phyloP scores from a whole-genome alignment of 2,329 filamentous ascomycete genomes.

The Meredithiella fracta region DNA sequence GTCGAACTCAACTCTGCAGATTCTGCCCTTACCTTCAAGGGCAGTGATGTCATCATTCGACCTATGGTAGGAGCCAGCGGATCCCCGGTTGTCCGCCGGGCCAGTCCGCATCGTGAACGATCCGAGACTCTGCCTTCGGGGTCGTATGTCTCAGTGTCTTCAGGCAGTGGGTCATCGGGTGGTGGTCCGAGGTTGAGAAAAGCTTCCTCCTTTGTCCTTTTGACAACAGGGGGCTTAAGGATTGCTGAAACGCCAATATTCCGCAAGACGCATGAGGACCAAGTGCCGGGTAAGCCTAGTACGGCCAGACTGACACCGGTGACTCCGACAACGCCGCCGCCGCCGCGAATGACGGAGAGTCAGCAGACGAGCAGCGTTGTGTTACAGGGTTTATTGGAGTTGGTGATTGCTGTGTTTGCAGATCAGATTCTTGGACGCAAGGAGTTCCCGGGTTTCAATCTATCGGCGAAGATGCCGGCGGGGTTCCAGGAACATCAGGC shows the following conservation, averaged over 20 bases:
- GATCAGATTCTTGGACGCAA: constrained; percentile 76
- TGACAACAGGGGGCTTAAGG: constrained; percentile 49
- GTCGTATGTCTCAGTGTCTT: background rate
- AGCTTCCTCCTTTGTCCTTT: constrained; percentile 78
- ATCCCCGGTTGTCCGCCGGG: constrained; percentile 49
- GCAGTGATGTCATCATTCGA: constrained; percentile 67
- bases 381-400: constrained; percentile 58
- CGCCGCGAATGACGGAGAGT: constrained; percentile 26
- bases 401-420: constrained; percentile 64
- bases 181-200: constrained; percentile 46
- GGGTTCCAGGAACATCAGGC: constrained; percentile 90
- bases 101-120: constrained; percentile 33
- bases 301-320: constrained; percentile 46
- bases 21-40: constrained; percentile 68
- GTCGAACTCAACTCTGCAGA: constrained; percentile 75
- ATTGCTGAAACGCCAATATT: constrained; percentile 22
- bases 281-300: constrained; percentile 25
- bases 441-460: constrained; percentile 73
- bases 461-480: constrained; percentile 78
- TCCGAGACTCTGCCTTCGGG: constrained; percentile 26
- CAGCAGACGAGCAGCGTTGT: constrained; percentile 49
- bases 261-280: background rate
- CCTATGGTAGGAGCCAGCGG: constrained; percentile 47
- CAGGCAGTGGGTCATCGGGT: background rate
- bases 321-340: constrained; percentile 24